Percentiles rank a stretch among this genome's conserved stretches.
These are phyloP conservation scores for Hymenoscyphus albidus DNA, from an alignment of 2,329 filamentous ascomycete genomes.

Conservation along the genomic window DNA sequence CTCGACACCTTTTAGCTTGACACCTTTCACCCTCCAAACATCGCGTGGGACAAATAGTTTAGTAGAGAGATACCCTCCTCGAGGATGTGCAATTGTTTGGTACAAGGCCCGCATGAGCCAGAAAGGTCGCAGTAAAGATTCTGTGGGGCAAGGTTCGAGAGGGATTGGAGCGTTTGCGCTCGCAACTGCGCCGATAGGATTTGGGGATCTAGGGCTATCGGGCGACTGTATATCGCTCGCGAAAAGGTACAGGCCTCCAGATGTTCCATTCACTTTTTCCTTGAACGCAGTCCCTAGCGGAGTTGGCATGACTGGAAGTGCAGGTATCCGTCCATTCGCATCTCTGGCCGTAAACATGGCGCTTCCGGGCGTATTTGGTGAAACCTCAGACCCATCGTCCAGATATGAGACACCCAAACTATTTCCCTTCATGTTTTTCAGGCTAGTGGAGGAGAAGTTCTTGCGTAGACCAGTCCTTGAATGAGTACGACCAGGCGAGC, in stretches of 20 bases:
- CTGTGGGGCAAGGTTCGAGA: slow-evolving; percentile 87
- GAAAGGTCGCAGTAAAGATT: slow-evolving; percentile 86
- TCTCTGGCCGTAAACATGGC: slow-evolving; percentile 40
- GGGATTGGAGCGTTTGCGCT: slow-evolving; percentile 68
- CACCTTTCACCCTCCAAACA: slow-evolving; percentile 89
- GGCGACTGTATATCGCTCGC: slow-evolving; percentile 76
- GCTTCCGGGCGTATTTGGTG: slow-evolving; percentile 70
- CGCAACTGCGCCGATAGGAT: slow-evolving; percentile 44
- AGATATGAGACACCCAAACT: slow-evolving; percentile 65
- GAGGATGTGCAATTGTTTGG: slow-evolving; percentile 85
- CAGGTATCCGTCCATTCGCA: slow-evolving; percentile 46
- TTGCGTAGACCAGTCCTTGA: slow-evolving; percentile 51
- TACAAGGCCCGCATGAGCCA: slow-evolving; percentile 96
- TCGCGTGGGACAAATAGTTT: slow-evolving; percentile 90
- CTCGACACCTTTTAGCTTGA: slow-evolving; percentile 86
- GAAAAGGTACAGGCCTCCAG: slow-evolving; percentile 74
- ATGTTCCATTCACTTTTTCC: slow-evolving; percentile 52
- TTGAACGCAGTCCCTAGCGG: slow-evolving; percentile 61
- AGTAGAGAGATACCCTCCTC: slow-evolving; percentile 86
- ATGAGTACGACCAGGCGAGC: slow-evolving; percentile 50
- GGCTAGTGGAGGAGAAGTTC: slow-evolving; percentile 66
- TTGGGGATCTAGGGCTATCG: slow-evolving; percentile 60
- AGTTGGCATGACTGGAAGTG: slow-evolving; percentile 63
- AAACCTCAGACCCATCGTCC: slow-evolving; percentile 60
- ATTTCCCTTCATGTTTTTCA: slow-evolving; percentile 68